phyloP scores from a whole-genome alignment of 768 basidiomycete species.

The Exidia glandulosa region DNA sequence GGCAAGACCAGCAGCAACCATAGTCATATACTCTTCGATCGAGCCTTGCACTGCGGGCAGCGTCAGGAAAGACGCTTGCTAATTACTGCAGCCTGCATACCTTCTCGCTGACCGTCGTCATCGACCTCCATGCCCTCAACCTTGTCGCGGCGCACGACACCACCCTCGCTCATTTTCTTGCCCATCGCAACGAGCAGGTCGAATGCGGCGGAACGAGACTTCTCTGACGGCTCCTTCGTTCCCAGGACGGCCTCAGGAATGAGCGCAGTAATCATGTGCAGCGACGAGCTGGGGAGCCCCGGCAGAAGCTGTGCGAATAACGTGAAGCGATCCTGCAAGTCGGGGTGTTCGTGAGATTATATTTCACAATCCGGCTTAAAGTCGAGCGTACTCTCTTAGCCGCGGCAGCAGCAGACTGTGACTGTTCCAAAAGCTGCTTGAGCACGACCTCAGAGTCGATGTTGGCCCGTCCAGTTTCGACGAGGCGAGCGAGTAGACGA shows the following conservation, averaged over 20 bases:
- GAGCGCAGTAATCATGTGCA: conserved; percentile 79
- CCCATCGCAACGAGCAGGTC: conserved; percentile 88
- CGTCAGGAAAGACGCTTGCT: conserved; percentile 10
- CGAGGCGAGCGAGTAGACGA: conserved; percentile 66
- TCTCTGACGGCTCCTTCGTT: conserved; percentile 95
- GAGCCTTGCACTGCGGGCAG: conserved; percentile 53
- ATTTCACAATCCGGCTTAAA: background rate
- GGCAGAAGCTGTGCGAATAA: conserved; percentile 62
- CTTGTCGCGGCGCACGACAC: conserved; percentile 63
- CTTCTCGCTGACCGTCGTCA: conserved; percentile 33
- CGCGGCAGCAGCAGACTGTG: conserved; percentile 59
- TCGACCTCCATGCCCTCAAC: conserved; percentile 81
- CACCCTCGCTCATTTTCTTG: conserved; percentile 79
- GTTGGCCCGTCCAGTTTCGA: conserved; percentile 50
- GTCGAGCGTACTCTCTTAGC: conserved; percentile 65
- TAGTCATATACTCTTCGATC: conserved; percentile 89
- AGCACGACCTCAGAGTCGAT: conserved; percentile 47
- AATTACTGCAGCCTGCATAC: conserved; percentile 14
- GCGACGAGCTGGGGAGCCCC: conserved; percentile 50
- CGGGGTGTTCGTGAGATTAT: too few species aligned
- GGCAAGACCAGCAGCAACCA: conserved; percentile 91
- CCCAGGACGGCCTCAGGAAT: conserved; percentile 91
- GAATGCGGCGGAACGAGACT: conserved; percentile 80
- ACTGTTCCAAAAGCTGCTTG: conserved; percentile 50
- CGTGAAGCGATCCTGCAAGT: conserved; percentile 64